Percentiles rank a stretch among this genome's conserved stretches.
These are phyloP conservation scores for Rhynchosporium agropyri DNA, from an alignment of 2,329 filamentous ascomycete genomes.

Conservation along the genomic window DNA sequence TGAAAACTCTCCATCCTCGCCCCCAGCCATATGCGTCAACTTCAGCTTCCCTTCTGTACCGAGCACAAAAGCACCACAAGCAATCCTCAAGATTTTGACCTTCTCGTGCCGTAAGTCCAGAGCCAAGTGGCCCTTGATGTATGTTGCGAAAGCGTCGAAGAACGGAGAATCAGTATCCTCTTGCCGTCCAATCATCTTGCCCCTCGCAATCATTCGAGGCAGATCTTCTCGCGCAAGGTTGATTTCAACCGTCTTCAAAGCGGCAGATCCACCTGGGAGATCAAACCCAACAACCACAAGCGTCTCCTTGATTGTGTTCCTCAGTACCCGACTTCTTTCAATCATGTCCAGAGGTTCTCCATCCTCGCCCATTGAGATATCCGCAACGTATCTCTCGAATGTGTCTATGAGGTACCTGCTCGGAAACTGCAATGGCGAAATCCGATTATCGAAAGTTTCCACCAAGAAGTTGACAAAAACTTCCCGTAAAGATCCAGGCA, in stretches of 20 bases:
- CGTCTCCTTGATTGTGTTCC: constrained; percentile 37
- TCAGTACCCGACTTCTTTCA: constrained; percentile 24
- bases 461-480: constrained; percentile 48
- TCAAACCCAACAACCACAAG: constrained; percentile 39
- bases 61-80: constrained; percentile 48
- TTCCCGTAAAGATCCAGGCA: constrained; percentile 48
- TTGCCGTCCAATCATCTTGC: constrained; percentile 30
- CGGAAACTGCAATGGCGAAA: constrained; percentile 44
- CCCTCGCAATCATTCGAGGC: constrained; percentile 36
- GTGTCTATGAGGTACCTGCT: constrained; percentile 43
- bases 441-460: constrained; percentile 48
- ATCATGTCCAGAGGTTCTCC: constrained; percentile 27
- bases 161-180: constrained; percentile 41
- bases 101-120: constrained; percentile 45
- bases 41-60: constrained; percentile 47
- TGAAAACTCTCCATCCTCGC: constrained; percentile 26
- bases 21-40: constrained; percentile 36
- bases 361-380: constrained; percentile 33
- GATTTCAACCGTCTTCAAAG: constrained; percentile 48
- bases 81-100: constrained; percentile 46
- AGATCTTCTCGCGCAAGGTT: constrained; percentile 48
- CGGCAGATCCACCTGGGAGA: constrained; percentile 30
- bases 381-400: constrained; percentile 39
- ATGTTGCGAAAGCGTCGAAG: constrained; percentile 45
- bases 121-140: constrained; percentile 47